phyloP scores from a whole-genome alignment of 805 yeast species.

The Maudiozyma saulgeensis region DNA sequence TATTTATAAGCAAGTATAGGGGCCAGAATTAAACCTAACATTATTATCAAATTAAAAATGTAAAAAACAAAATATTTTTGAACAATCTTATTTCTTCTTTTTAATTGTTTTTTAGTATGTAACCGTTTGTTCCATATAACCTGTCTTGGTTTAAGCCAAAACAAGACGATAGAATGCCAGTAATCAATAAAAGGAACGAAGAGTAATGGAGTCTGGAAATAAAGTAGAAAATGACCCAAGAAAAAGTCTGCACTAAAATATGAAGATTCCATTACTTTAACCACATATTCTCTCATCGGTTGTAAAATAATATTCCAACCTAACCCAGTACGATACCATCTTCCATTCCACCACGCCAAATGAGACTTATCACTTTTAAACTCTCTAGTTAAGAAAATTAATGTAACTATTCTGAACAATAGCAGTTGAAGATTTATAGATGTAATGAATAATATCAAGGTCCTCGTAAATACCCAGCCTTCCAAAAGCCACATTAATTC shows the following conservation, averaged over 20 bases:
- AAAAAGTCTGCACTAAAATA: slow-evolving; percentile 56
- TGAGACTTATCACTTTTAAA: slow-evolving; percentile 50
- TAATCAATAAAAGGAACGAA: slow-evolving; percentile 55
- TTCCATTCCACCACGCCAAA: slow-evolving; percentile 73
- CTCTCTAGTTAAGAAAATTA: slow-evolving; percentile 51
- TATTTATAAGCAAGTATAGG: slow-evolving; percentile 37
- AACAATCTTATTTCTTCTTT: slow-evolving; percentile 34
- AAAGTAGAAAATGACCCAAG: slow-evolving; percentile 48
- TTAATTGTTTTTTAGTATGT: slow-evolving; percentile 31
- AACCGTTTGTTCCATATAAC: slow-evolving; percentile 30
- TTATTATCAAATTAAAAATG: slow-evolving; percentile 31
- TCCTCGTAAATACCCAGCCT: slow-evolving; percentile 51
- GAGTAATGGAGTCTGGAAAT: slow-evolving; percentile 50
- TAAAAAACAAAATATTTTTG: slow-evolving; percentile 40
- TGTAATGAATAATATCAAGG: slow-evolving; percentile 54
- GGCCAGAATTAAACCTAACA: slow-evolving; percentile 34
- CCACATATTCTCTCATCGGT: slow-evolving; percentile 53
- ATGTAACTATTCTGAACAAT: slow-evolving; percentile 43
- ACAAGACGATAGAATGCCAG: slow-evolving; percentile 56
- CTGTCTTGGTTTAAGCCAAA: slow-evolving; percentile 56
- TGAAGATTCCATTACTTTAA: slow-evolving; percentile 59
- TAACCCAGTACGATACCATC: slow-evolving; percentile 53
- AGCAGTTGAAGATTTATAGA: slow-evolving; percentile 47
- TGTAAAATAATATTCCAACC: slow-evolving; percentile 55
- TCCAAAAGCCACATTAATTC: slow-evolving; percentile 61